These are phyloP conservation scores for Ceratorhiza oryzae-sativae DNA, from an alignment of 1,284 basidiomycete genomes.

Conservation along the genomic window DNA sequence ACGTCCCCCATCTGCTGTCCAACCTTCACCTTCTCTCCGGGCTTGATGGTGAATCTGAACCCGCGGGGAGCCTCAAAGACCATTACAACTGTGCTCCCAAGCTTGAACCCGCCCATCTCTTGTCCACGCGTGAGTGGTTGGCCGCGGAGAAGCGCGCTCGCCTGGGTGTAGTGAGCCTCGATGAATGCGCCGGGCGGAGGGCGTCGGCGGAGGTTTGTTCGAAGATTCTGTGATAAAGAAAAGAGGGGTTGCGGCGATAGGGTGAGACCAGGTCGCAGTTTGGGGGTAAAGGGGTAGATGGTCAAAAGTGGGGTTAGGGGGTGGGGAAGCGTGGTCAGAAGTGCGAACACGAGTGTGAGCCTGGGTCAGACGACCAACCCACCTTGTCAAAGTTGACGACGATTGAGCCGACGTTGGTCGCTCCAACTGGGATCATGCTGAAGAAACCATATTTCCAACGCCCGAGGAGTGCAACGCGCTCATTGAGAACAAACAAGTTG, in stretches of 20 bases:
- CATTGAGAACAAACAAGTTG: constrained; percentile 96
- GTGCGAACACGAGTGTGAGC: neutral
- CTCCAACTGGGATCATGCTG: constrained; percentile 96
- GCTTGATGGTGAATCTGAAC: constrained; percentile 82
- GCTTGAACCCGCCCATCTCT: constrained; percentile 97
- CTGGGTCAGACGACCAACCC: constrained; percentile 47
- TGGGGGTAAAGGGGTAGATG: neutral
- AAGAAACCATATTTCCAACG: constrained; percentile 97
- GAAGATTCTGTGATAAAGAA: constrained; percentile 63
- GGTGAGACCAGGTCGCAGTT: neutral
- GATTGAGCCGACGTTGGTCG: constrained; percentile 98
- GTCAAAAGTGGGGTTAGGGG: neutral
- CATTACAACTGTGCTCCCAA: constrained; percentile 95
- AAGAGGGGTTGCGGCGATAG: neutral
- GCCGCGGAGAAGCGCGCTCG: constrained; percentile 82
- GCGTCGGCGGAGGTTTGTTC: constrained; percentile 80
- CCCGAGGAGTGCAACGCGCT: constrained; percentile 95
- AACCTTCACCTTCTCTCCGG: constrained; percentile 88
- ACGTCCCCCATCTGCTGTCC: constrained; percentile 66
- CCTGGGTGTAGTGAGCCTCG: constrained; percentile 88
- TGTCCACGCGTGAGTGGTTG: constrained; percentile 88
- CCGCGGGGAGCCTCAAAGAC: constrained; percentile 93
- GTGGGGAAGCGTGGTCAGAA: neutral
- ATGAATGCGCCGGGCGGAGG: constrained; percentile 89
- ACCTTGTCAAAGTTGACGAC: constrained; percentile 95